Evolutionary conservation across 2,329 filamentous ascomycete genomes (phyloP).

Genomic region (Xylariaceae sp.): DNA sequence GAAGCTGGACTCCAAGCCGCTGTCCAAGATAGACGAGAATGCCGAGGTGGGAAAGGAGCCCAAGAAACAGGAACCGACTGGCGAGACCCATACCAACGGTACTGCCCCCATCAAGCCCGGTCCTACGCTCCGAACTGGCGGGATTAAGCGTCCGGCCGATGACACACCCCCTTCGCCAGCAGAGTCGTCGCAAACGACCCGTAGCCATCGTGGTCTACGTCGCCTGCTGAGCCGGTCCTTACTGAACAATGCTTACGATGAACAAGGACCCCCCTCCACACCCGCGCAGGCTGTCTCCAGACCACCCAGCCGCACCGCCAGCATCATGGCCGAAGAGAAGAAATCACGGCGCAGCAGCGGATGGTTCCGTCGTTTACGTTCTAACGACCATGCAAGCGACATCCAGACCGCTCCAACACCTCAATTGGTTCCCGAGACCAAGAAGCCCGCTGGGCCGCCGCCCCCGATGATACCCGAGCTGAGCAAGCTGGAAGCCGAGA

Average conservation of each 20-base stretch:
- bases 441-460: slow-evolving; percentile 46
- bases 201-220: slow-evolving; percentile 51
- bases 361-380: slow-evolving; percentile 55
- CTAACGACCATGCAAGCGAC: slow-evolving; percentile 28
- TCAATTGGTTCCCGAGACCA: slow-evolving; percentile 32
- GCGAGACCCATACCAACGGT: slow-evolving; percentile 39
- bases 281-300: slow-evolving; percentile 36
- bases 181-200: slow-evolving; percentile 30
- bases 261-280: slow-evolving; percentile 30
- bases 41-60: slow-evolving; percentile 21
- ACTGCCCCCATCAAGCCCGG: slow-evolving; percentile 31
- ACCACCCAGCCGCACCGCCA: slow-evolving; percentile 49
- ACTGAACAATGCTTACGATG: slow-evolving; percentile 51
- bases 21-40: slow-evolving; percentile 21
- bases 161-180: slow-evolving; percentile 51
- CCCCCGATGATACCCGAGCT: slow-evolving; percentile 61
- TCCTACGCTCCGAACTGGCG: slow-evolving; percentile 28
- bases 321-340: slow-evolving; percentile 47
- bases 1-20: slow-evolving; percentile 39
- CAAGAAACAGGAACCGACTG: slow-evolving; percentile 25
- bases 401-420: slow-evolving; percentile 39
- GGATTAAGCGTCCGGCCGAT: slow-evolving; percentile 48
- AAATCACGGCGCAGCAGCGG: slow-evolving; percentile 54
- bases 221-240: slow-evolving; percentile 54
- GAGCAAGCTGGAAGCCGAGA: slow-evolving; percentile 46